Conservation (phyloP, 768 basidiomycete species). For the Russula earlei region DNA sequence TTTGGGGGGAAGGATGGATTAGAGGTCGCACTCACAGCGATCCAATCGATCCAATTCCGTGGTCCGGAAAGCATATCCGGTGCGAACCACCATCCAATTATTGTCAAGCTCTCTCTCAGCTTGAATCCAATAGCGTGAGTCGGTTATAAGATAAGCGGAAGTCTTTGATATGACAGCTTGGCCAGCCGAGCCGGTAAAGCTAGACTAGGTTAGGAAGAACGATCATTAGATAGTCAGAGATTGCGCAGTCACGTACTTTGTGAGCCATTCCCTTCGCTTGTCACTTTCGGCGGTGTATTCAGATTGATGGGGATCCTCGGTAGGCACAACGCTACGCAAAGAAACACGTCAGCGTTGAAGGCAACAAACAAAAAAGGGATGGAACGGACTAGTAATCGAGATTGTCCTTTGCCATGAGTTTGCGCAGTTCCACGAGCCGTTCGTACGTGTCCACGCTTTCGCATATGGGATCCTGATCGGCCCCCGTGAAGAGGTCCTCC, state of each 20-base stretch:
- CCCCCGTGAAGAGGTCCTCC: conserved; percentile 16
- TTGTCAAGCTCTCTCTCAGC: too few relatives aligned
- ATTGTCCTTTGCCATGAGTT: conserved; percentile 19
- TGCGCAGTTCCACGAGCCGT: conserved; percentile 16
- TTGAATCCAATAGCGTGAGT: too few relatives aligned
- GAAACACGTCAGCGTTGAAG: background rate
- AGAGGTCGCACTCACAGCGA: conserved; percentile 25
- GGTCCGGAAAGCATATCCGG: conserved; percentile 44
- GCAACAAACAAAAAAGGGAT: background rate
- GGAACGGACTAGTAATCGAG: conserved; percentile 19
- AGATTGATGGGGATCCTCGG: conserved; percentile 75
- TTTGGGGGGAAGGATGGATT: too few relatives aligned
- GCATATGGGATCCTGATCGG: conserved; percentile 18
- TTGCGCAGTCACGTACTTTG: too few relatives aligned
- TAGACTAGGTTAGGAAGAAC: too few relatives aligned
- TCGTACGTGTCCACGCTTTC: conserved; percentile 20
- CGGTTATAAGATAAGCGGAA: too few relatives aligned
- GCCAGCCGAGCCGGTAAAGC: too few relatives aligned
- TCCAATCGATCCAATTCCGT: conserved; percentile 73
- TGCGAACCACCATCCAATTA: conserved; percentile 60
- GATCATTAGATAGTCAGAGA: too few relatives aligned
- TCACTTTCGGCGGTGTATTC: conserved; percentile 74
- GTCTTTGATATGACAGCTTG: too few relatives aligned
- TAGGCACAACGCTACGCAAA: conserved; percentile 56
- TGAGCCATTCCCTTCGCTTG: too few relatives aligned